Percentiles rank a stretch among this genome's conserved stretches.
phyloP scores from a whole-genome alignment of 2,329 filamentous ascomycete genomes.

The Penicillium glabrum region DNA sequence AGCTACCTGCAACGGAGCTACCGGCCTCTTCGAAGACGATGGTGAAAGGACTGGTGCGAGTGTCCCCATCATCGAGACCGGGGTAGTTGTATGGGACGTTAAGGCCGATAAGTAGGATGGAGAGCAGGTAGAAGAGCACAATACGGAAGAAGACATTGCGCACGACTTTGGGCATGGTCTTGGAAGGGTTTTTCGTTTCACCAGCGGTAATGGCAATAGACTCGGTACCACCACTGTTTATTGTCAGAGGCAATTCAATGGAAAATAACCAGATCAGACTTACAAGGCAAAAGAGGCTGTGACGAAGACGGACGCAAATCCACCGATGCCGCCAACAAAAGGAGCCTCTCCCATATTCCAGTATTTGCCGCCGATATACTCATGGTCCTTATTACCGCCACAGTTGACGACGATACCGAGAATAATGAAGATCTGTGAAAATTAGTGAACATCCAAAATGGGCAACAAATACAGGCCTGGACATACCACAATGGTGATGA shows the following conservation, averaged over 20 bases:
- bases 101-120: constrained; percentile 57
- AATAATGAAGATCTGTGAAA: constrained; percentile 58
- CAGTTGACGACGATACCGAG: constrained; percentile 61
- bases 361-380: constrained; percentile 60
- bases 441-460: too few species aligned
- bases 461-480: neutral
- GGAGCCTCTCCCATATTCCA: constrained; percentile 62
- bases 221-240: constrained; percentile 57
- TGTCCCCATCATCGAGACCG: constrained; percentile 43
- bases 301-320: constrained; percentile 65
- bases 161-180: constrained; percentile 62
- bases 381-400: constrained; percentile 55
- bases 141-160: constrained; percentile 67
- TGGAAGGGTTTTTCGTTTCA: constrained; percentile 63
- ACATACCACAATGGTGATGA: constrained; percentile 43
- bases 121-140: constrained; percentile 55
- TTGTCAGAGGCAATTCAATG: neutral
- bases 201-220: constrained; percentile 66
- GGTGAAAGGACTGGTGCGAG: constrained; percentile 56
- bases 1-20: constrained; percentile 54
- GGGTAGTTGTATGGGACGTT: constrained; percentile 59
- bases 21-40: constrained; percentile 62
- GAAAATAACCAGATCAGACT: constrained; percentile 1
- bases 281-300: constrained; percentile 62
- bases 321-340: constrained; percentile 65